A percentile compares a stretch with the other conserved stretches of the same genome.
Evolutionary conservation across 2,329 filamentous ascomycete genomes (phyloP).

Genomic region (Talaromyces sp.): DNA sequence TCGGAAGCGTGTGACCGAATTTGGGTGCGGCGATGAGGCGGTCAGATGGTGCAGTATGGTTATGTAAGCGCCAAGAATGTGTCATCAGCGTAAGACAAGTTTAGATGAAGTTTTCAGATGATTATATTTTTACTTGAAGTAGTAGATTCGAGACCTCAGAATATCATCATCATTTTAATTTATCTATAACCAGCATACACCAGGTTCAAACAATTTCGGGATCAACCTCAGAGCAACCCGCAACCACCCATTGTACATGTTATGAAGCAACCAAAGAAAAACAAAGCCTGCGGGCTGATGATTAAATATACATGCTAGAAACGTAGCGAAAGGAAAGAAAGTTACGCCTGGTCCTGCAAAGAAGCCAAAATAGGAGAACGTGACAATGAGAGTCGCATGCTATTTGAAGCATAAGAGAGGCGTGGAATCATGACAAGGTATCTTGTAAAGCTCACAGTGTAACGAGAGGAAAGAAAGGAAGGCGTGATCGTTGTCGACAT

Average conservation of each 20-base stretch:
- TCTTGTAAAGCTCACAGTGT: conserved; percentile 22
- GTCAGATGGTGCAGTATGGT: conserved; percentile 21
- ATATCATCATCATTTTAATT: not conserved
- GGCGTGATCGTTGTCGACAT: not conserved
- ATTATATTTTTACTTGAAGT: not conserved
- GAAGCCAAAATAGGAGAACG: conserved; percentile 20
- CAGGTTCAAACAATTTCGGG: not conserved
- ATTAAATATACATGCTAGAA: conserved; percentile 19
- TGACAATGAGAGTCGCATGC: conserved; percentile 21
- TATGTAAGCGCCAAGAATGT: conserved; percentile 4
- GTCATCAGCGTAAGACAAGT: not conserved
- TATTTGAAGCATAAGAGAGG: conserved; percentile 25
- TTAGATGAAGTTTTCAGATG: not conserved
- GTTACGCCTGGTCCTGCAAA: conserved; percentile 10
- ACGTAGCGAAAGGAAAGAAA: not conserved
- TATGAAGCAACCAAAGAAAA: conserved; percentile 3
- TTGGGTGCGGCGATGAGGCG: conserved; percentile 17
- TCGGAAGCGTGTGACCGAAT: conserved; percentile 16
- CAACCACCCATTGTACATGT: not conserved
- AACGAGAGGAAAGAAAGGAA: not conserved
- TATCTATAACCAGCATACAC: not conserved
- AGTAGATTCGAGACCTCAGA: not conserved
- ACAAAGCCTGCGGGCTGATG: conserved; percentile 5
- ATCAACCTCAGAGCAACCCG: not conserved
- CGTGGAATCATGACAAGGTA: conserved; percentile 37